Evolutionary conservation across 2,329 filamentous ascomycete genomes (phyloP), one percentile per base, ranked within the genome.

Genomic region (Calonectria naviculata): DNA sequence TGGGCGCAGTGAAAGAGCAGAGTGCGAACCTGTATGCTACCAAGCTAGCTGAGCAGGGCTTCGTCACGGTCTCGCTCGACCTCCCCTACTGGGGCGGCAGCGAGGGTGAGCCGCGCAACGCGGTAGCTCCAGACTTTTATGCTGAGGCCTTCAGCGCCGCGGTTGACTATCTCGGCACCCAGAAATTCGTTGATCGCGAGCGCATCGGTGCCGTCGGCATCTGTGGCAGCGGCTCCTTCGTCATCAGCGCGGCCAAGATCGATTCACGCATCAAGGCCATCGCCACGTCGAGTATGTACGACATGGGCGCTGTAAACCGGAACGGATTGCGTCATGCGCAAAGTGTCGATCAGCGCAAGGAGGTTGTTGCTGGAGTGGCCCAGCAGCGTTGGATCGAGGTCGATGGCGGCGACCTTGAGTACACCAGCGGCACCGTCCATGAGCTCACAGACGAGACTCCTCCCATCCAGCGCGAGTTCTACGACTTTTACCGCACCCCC

Each of bases 201-300:
- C 78, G 78, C 7, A 81, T 81, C 52, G 79, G 79, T 28, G 80
- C 47, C 24, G 56, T 81, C 17, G 80, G 80, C 15, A 80, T 81
- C 61, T 81, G 80, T 44, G 80, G 76, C 38, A 81, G 80, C 44
- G 80, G 79, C 29, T 75, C 72, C 6, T 81, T 76, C 46, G 64
- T 80, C 10, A 79, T 84, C 71, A 81, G 80, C 67, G 82, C 82
- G 0, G 81, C 82, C 3, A 83, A 83, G 68, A 78, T 82, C 19
- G 71, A 80, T 71, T 65, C 74, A 0, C 80, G 78, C 8, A 64
- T 81, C 24, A 68, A 65, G 29, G 70, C 70, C 65, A 76, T 75
- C 12, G 75, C 73, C 1, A 76, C 79, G 5, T 24, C 44, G 3
- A 71, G 70, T 44, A 71, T 64, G 61, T 64, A 64, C 15, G 61